Percentiles rank a stretch among this genome's conserved stretches.
phyloP scores from a whole-genome alignment of 352 stramenopile genomes.

The Sclerospora graminicola region DNA sequence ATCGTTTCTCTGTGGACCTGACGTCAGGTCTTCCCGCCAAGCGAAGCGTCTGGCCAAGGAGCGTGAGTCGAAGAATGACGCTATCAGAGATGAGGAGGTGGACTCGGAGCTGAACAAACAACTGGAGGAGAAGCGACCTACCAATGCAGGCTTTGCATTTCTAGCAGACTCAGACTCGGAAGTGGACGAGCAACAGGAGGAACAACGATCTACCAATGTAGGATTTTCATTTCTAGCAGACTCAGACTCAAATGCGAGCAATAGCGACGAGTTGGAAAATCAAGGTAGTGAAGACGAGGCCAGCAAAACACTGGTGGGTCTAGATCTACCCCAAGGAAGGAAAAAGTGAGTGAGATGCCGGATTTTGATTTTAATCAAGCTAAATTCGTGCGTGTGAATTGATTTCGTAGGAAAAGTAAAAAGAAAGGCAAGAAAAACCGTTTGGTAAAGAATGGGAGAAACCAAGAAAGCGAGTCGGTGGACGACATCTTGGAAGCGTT shows the following conservation, averaged over 20 bases:
- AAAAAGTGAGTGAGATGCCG: slow-evolving; percentile 11
- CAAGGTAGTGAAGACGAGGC: slow-evolving; percentile 3
- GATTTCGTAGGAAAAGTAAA: slow-evolving; percentile 7
- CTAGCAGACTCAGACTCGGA: slow-evolving; percentile 63
- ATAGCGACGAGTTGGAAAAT: slow-evolving; percentile 17
- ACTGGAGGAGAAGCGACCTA: slow-evolving; percentile 42
- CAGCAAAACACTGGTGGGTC: neutral
- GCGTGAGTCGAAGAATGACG: slow-evolving; percentile 5
- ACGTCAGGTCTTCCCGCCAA: slow-evolving; percentile 67
- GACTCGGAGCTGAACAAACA: slow-evolving; percentile 23
- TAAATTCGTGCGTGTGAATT: neutral
- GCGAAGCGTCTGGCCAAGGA: slow-evolving; percentile 53
- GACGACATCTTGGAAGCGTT: slow-evolving; percentile 65
- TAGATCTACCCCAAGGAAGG: slow-evolving; percentile 11
- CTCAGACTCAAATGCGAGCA: slow-evolving; percentile 33
- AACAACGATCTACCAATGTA: no score
- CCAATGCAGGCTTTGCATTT: slow-evolving; percentile 57
- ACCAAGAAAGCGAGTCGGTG: slow-evolving; percentile 28
- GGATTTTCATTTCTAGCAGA: no score
- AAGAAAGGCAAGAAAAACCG: slow-evolving; percentile 32
- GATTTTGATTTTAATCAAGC: neutral
- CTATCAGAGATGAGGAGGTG: slow-evolving; percentile 19
- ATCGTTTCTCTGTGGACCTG: slow-evolving; percentile 2
- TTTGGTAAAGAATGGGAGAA: slow-evolving; percentile 6
- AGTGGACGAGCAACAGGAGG: no score